A percentile compares a stretch with the other conserved stretches of the same genome.
These are phyloP conservation scores for Castanea mollissima DNA, from an alignment of 306 rosid species.

Conservation along the genomic window DNA sequence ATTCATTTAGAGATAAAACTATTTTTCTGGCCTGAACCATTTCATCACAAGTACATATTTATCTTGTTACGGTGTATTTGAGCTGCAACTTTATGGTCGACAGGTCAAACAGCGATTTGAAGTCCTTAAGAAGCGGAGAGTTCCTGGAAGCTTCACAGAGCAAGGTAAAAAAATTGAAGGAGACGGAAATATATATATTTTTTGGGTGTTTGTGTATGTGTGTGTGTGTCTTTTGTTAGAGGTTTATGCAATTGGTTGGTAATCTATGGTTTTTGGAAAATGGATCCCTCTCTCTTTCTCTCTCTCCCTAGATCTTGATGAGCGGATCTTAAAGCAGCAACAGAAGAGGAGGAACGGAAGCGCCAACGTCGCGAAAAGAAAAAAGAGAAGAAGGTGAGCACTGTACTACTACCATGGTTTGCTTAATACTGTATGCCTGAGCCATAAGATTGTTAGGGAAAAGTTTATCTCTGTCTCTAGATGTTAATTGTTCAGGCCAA, in stretches of 20 bases:
- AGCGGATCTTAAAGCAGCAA: slow-evolving; percentile 84
- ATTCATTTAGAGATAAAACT: not conserved
- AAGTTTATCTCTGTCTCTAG: not conserved
- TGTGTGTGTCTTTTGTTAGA: not conserved
- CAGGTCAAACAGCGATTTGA: slow-evolving; percentile 96
- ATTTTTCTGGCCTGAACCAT: not conserved
- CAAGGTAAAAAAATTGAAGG: slow-evolving; percentile 57
- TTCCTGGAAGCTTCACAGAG: slow-evolving; percentile 75
- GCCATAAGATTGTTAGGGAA: not conserved
- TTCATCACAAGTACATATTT: slow-evolving; percentile 1
- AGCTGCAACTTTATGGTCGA: slow-evolving; percentile 28
- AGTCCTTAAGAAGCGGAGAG: slow-evolving; percentile 81
- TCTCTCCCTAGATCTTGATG: slow-evolving; percentile 69
- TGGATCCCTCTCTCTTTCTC: not conserved
- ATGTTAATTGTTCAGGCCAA: not conserved
- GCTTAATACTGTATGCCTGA: not conserved
- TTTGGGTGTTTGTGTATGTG: not conserved
- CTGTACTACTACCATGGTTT: slow-evolving; percentile 11
- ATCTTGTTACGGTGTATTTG: not conserved
- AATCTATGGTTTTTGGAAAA: not conserved
- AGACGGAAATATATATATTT: not conserved
- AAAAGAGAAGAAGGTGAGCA: slow-evolving; percentile 82
- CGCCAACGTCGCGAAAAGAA: slow-evolving; percentile 88
- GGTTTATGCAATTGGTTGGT: not conserved
- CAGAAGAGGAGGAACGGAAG: slow-evolving; percentile 97